Percentiles rank a stretch among this genome's conserved stretches.
These are phyloP conservation scores for Penicillium maclennaniae DNA, from an alignment of 495 filamentous ascomycete species.

Conservation along the genomic window DNA sequence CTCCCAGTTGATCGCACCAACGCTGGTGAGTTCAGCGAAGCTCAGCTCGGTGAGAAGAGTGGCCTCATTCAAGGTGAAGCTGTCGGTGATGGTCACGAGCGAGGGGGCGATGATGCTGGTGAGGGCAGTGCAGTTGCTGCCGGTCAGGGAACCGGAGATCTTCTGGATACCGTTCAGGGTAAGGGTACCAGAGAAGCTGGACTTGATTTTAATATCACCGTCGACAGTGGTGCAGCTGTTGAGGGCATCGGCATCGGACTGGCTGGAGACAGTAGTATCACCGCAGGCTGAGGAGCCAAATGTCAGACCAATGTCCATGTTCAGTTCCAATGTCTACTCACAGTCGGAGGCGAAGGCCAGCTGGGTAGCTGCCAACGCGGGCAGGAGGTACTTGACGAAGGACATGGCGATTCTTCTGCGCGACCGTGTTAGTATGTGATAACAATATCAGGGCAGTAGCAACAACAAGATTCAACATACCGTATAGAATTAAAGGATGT, in stretches of 20 bases:
- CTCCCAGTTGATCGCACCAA: slow-evolving; percentile 63
- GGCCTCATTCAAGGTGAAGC: slow-evolving; percentile 61
- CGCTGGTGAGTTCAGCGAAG: slow-evolving; percentile 58
- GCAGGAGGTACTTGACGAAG: slow-evolving; percentile 68
- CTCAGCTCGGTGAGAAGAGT: slow-evolving; percentile 61
- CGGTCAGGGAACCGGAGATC: slow-evolving; percentile 67
- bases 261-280: slow-evolving; percentile 57
- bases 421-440: slow-evolving; percentile 11
- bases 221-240: slow-evolving; percentile 62
- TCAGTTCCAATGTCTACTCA: slow-evolving; percentile 11
- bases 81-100: slow-evolving; percentile 52
- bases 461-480: background rate
- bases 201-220: slow-evolving; percentile 66
- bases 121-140: slow-evolving; percentile 55
- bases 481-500: slow-evolving; percentile 14
- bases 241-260: slow-evolving; percentile 68
- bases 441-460: background rate
- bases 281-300: slow-evolving; percentile 11
- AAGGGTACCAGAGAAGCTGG: slow-evolving; percentile 47
- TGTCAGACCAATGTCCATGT: slow-evolving; percentile 3
- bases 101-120: slow-evolving; percentile 49
- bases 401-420: slow-evolving; percentile 58
- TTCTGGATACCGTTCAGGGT: slow-evolving; percentile 42
- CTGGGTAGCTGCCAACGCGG: slow-evolving; percentile 64
- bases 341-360: slow-evolving; percentile 55